These are phyloP conservation scores for Phanerochaete sordida DNA, from an alignment of 768 basidiomycete species.

Conservation along the genomic window DNA sequence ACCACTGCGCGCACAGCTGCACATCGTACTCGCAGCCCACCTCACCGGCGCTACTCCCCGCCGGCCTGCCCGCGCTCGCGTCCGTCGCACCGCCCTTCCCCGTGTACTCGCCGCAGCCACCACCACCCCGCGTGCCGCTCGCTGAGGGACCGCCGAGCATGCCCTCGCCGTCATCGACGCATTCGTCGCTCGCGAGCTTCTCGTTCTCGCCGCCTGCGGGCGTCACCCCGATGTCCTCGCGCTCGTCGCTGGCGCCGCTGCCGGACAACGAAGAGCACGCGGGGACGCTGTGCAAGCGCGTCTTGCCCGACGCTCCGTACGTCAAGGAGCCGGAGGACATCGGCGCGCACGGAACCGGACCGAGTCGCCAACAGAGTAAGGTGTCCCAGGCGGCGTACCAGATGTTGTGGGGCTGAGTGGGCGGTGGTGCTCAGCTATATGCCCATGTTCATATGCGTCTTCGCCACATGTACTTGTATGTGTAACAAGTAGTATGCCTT, in stretches of 20 bases:
- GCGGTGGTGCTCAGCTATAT: too few relatives aligned
- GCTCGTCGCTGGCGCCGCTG: not conserved
- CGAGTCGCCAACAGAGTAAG: too few relatives aligned
- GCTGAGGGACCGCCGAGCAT: not conserved
- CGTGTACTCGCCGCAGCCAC: not conserved
- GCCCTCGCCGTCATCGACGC: not conserved
- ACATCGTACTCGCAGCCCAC: too few relatives aligned
- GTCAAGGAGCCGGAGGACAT: not conserved
- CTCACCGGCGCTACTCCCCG: too few relatives aligned
- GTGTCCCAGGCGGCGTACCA: too few relatives aligned
- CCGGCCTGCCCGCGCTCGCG: not conserved
- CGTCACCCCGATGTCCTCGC: not conserved
- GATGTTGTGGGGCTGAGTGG: too few relatives aligned
- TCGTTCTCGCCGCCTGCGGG: not conserved
- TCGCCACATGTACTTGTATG: too few relatives aligned
- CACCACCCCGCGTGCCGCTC: not conserved
- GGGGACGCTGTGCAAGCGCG: not conserved
- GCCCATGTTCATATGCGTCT: too few relatives aligned
- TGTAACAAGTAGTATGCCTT: too few relatives aligned
- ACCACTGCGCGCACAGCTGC: too few relatives aligned
- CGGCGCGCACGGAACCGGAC: too few relatives aligned
- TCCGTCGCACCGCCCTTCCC: not conserved
- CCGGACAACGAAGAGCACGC: not conserved
- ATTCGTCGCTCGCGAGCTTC: not conserved
- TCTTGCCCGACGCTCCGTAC: not conserved